Evolutionary conservation across 306 rosid genomes (phyloP), one percentile per base, ranked within the genome.

Genomic region (Vigna nakashimae): DNA sequence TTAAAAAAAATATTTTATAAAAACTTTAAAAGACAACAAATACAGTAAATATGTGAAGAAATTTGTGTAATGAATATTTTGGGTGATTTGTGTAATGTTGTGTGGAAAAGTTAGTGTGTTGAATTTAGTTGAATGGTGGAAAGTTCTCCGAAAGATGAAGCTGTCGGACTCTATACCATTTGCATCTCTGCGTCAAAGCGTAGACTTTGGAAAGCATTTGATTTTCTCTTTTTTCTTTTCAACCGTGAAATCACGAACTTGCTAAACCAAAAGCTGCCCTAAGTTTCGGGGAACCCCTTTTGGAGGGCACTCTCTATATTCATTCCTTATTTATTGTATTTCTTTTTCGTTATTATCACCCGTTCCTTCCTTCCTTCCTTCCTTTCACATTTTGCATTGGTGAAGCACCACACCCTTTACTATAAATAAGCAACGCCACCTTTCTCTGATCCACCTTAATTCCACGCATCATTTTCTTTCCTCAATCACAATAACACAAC

Each of bases 401-500:
- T n/a, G 22, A n/a, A 50, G 4, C 22, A 32, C 16, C 26, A 7
- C 42, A 36, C 9, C 4, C 8, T 65, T 5, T 65, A 1, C 71
- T 40, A 38, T 65, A 38, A 38, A 34, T 63, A 62, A 1, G 16
- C 15, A 34, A 9, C 8, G 30, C 16, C 9, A 38, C 16, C 7
- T 4, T 58, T 66, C 43, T 60, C 57, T 80, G 30, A 69, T 73
- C 64, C 75, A 60, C 58, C 26, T 43, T 42, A 42, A 42, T 42
- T 45, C 11, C 16, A 45, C 5, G 5, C 48, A 2, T 45, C 49
- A 0, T 43, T 46, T 42, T 74, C 75, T 17, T 46, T 16, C n/a
- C 4, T 64, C 3, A 53, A 65, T 17, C 49, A 43, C 49, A 43
- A 43, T 10, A 40, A 1, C 11, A 40, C 14, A 18, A 28, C 24